Conservation (phyloP, 176 grass and related monocot species). For the Neostapfia colusana region DNA sequence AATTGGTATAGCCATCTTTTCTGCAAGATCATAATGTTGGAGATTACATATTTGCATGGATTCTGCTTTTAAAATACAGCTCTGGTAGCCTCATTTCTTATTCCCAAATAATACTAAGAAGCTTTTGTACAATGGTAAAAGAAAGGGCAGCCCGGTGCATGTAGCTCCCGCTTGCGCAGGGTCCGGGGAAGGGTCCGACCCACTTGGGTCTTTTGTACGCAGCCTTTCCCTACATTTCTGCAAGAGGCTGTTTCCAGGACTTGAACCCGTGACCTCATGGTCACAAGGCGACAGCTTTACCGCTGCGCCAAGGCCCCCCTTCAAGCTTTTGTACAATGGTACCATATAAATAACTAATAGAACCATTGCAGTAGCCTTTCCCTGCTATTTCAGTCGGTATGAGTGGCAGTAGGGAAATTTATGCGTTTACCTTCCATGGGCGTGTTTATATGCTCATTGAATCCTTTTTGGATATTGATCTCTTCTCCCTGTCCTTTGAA, state of each 20-base stretch:
- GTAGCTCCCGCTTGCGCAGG: too few relatives aligned
- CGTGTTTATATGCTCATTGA: background rate
- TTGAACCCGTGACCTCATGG: too few relatives aligned
- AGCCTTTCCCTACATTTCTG: too few relatives aligned
- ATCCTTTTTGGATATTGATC: background rate
- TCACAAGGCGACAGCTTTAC: too few relatives aligned
- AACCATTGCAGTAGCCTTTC: background rate
- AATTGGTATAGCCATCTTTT: slow-evolving; percentile 51
- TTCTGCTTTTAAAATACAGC: background rate
- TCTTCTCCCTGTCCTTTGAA: background rate
- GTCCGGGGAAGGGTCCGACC: too few relatives aligned
- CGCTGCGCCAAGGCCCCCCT: too few relatives aligned
- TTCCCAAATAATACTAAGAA: background rate
- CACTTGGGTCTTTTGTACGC: too few relatives aligned
- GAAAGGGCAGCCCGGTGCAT: too few relatives aligned
- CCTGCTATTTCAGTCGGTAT: background rate
- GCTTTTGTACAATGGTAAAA: too few relatives aligned
- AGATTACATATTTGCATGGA: background rate
- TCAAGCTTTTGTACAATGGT: too few relatives aligned
- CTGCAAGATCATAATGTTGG: slow-evolving; percentile 18
- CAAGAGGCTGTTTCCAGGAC: too few relatives aligned
- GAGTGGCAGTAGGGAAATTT: background rate
- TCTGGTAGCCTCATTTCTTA: background rate
- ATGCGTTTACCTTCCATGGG: background rate
- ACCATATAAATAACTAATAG: background rate